These are phyloP conservation scores for Fonsecaea monophora DNA, from an alignment of 2,329 filamentous ascomycete genomes.

Conservation along the genomic window DNA sequence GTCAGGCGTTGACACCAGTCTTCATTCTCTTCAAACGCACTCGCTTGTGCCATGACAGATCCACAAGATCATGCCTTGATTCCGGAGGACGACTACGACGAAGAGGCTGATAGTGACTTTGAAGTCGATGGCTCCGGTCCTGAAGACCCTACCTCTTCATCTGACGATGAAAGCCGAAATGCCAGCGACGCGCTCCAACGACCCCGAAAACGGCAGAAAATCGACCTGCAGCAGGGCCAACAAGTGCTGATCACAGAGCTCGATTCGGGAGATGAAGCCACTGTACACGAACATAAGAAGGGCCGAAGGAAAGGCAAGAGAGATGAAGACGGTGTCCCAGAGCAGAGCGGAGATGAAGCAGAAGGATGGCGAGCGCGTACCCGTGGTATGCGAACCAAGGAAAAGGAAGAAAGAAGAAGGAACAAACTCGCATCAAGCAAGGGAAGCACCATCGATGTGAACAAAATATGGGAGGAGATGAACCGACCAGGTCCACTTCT, in stretches of 20 bases:
- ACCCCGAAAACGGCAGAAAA: constrained; percentile 37
- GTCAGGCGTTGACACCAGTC: not conserved
- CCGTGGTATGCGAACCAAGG: constrained; percentile 58
- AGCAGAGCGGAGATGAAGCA: constrained; percentile 44
- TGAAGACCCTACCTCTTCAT: constrained; percentile 29
- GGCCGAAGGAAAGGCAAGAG: constrained; percentile 48
- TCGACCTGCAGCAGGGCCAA: constrained; percentile 25
- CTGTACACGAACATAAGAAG: constrained; percentile 57
- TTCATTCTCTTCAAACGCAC: not conserved
- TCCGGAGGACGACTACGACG: constrained; percentile 39
- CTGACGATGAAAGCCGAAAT: constrained; percentile 28
- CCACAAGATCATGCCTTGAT: constrained; percentile 20
- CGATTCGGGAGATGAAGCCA: constrained; percentile 64
- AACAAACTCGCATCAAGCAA: constrained; percentile 55
- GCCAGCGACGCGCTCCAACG: constrained; percentile 12
- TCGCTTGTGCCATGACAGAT: constrained; percentile 25
- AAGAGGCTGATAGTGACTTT: constrained; percentile 42
- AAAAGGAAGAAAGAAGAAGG: constrained; percentile 58
- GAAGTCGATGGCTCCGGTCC: constrained; percentile 26
- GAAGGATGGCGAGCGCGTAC: constrained; percentile 54
- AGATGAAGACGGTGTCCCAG: constrained; percentile 43
- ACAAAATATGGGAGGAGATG: constrained; percentile 62
- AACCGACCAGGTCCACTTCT: constrained; percentile 46
- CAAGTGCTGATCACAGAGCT: constrained; percentile 49
- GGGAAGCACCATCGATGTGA: constrained; percentile 62